Conservation (phyloP, 169 alveolate genomes). For the Perkinsus chesapeaki region DNA sequence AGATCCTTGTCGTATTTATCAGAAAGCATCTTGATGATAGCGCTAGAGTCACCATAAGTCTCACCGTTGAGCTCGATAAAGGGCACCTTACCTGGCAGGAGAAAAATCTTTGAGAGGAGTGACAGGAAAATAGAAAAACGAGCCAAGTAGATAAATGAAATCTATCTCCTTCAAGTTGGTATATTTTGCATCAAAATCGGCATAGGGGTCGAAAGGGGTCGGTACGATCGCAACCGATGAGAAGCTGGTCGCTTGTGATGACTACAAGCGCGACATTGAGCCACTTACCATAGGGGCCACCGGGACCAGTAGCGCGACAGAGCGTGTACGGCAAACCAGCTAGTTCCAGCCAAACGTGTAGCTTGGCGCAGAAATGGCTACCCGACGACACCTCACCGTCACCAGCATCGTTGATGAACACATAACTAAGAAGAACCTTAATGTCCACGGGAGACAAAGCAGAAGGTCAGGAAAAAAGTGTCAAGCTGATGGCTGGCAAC, state of each 20-base stretch:
- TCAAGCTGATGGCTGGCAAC: no score
- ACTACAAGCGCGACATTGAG: no score
- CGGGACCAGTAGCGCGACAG: not conserved
- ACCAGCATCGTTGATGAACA: not conserved
- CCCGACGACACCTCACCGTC: not conserved
- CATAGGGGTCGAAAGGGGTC: no score
- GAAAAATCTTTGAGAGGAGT: no score
- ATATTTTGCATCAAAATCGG: no score
- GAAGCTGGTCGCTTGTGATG: no score
- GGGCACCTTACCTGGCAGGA: not conserved
- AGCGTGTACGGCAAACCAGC: not conserved
- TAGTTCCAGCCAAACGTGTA: not conserved
- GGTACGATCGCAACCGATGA: no score
- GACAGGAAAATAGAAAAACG: not conserved
- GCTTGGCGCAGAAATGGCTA: not conserved
- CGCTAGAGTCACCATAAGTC: not conserved
- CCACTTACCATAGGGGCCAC: not conserved
- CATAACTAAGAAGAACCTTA: not conserved
- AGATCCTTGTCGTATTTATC: not conserved
- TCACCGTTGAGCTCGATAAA: not conserved
- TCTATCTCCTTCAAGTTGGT: no score
- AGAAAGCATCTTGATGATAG: not conserved
- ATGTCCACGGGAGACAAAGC: not conserved
- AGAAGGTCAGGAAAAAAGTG: not conserved
- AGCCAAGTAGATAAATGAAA: no score